A percentile compares a stretch with the other conserved stretches of the same genome.
Evolutionary conservation across 1,139 yeast genomes (phyloP).

Genomic region (Lizanozyma gosingica): DNA sequence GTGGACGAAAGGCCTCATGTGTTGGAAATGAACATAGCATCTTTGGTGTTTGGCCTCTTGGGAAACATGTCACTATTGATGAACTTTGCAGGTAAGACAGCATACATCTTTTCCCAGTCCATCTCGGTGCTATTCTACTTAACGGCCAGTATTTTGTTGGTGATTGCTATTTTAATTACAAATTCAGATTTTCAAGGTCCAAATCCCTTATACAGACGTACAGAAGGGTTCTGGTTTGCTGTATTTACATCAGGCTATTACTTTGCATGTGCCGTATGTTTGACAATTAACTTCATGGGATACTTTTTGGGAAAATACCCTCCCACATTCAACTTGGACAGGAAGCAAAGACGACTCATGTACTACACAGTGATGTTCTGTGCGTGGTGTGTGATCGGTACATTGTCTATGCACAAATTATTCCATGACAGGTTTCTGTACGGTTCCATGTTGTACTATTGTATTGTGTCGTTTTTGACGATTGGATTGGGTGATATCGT

Average conservation of each 20-base stretch:
- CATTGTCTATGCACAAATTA: constrained; percentile 34
- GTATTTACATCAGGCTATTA: constrained; percentile 55
- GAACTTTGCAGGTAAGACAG: constrained; percentile 53
- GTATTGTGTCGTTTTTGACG: constrained; percentile 64
- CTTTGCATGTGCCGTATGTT: constrained; percentile 41
- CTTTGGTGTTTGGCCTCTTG: constrained; percentile 52
- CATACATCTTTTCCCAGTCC: constrained; percentile 50
- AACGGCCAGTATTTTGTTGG: constrained; percentile 42
- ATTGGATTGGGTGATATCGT: constrained; percentile 72
- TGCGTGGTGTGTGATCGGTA: constrained; percentile 64
- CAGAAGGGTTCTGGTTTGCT: constrained; percentile 77
- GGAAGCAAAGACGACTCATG: constrained; percentile 65
- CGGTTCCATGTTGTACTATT: constrained; percentile 61
- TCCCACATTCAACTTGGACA: constrained; percentile 56
- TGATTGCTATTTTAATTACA: constrained; percentile 36
- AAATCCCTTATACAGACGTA: constrained; percentile 15
- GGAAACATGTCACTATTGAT: constrained; percentile 60
- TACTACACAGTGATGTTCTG: constrained; percentile 56
- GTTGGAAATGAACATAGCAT: constrained; percentile 47
- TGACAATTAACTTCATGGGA: constrained; percentile 55
- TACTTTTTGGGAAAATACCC: constrained; percentile 51
- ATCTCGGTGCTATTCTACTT: constrained; percentile 59
- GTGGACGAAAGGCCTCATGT: constrained; percentile 36
- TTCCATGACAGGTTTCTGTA: constrained; percentile 31
- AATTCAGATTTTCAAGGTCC: constrained; percentile 12